Evolutionary conservation across 805 yeast species (phyloP).

Genomic region (Wickerhamomyces subpelliculosus): DNA sequence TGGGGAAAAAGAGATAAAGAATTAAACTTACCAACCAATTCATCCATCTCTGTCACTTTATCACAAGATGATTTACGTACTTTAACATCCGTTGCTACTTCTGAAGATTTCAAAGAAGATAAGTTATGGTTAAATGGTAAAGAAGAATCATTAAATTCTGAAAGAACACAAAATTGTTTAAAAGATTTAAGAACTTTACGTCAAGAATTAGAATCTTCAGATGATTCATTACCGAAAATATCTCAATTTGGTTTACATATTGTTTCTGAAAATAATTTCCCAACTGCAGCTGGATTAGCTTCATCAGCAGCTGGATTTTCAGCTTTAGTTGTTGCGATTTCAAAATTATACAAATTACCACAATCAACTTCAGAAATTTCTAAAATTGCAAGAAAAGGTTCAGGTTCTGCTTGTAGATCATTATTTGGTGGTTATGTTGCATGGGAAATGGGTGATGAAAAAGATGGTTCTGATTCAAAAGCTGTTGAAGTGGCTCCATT

Average conservation of each 20-base stretch:
- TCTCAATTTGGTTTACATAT: constrained; percentile 65
- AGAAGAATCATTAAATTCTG: constrained; percentile 60
- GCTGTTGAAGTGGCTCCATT: constrained; percentile 88
- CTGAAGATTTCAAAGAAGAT: constrained; percentile 50
- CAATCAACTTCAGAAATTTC: constrained; percentile 79
- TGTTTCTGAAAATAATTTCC: constrained; percentile 93
- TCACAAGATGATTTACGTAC: constrained; percentile 89
- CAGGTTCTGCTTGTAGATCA: constrained; percentile 98
- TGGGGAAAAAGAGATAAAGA: constrained; percentile 96
- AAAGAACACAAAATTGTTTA: constrained; percentile 66
- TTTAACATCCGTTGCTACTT: constrained; percentile 78
- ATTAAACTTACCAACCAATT: constrained; percentile 91
- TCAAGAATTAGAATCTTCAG: constrained; percentile 45
- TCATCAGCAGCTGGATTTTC: constrained; percentile 99
- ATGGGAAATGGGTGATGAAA: constrained; percentile 88
- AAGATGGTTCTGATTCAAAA: constrained; percentile 84
- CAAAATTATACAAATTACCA: constrained; percentile 80
- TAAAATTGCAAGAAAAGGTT: constrained; percentile 94
- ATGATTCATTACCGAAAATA: constrained; percentile 50
- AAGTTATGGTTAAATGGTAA: constrained; percentile 82
- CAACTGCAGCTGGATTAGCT: constrained; percentile 98
- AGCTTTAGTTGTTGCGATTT: constrained; percentile 86
- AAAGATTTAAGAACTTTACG: constrained; percentile 68
- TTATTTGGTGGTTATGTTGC: constrained; percentile 97
- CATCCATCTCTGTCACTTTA: constrained; percentile 90